phyloP scores from a whole-genome alignment of 2,329 filamentous ascomycete genomes.

The Apiospora marii region DNA sequence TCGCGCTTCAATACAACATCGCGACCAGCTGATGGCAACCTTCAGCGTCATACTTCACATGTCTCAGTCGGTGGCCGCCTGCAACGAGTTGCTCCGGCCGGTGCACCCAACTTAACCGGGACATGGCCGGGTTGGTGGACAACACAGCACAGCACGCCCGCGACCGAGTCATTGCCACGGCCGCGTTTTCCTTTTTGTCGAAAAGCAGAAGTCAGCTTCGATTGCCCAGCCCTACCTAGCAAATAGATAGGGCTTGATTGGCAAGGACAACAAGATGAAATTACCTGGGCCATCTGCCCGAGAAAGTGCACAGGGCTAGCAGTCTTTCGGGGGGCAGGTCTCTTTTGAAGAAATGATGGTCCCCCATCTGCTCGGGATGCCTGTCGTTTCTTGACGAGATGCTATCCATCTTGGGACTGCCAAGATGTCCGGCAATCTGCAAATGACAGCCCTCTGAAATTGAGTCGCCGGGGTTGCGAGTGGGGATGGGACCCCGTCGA shows the following conservation, averaged over 20 bases:
- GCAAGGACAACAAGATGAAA: neutral
- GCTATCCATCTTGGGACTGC: slow-evolving; percentile 19
- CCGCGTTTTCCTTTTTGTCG: neutral
- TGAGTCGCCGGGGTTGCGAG: neutral
- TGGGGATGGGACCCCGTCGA: neutral
- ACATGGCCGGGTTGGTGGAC: neutral
- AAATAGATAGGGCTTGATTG: neutral
- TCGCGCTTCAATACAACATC: neutral
- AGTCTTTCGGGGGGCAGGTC: neutral
- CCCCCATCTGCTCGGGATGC: neutral
- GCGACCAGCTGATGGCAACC: neutral
- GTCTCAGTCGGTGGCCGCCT: neutral
- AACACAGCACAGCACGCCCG: neutral
- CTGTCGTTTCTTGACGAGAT: slow-evolving; percentile 6
- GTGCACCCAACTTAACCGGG: neutral
- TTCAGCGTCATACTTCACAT: neutral
- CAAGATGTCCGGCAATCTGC: slow-evolving; percentile 17
- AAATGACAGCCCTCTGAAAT: neutral
- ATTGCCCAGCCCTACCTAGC: neutral
- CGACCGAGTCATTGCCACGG: neutral
- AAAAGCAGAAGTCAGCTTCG: neutral
- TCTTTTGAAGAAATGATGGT: neutral
- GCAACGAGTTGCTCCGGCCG: neutral
- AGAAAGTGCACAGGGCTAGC: neutral
- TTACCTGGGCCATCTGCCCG: no score